Evolutionary conservation across 768 basidiomycete species (phyloP), one percentile per base, ranked within the genome.

Genomic region (Termitomyces sp.): DNA sequence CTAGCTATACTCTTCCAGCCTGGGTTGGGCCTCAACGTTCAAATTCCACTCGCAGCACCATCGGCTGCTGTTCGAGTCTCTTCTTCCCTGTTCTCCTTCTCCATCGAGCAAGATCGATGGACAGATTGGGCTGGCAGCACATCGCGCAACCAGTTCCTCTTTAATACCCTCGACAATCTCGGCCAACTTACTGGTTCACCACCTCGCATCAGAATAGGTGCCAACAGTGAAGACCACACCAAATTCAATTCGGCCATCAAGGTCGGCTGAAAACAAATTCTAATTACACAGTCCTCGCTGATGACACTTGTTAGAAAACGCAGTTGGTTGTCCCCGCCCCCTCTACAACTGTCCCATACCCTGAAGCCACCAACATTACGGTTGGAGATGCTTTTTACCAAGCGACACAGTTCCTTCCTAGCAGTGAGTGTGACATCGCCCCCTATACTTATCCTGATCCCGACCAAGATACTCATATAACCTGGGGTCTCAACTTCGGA

Each of bases 21-120:
- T 26, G 60, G 50, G 22, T 26, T 46, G 19, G 21, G 55, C 26
- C 44, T 60, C 46, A 38, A 52, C 30, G 45, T 62, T 35, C 19
- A 43, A 2, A 47, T 60, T 26, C 57, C 57, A 14, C 49, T 55
- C 19, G 34, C 41, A 15, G 41, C 48, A 28, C 57, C 62, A 34
- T 24, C 51, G 22, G 44, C 62, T 26, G 57, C 54, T 9, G 40
- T 24, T 26, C 49, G 22, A 35, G 57, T 60, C 45, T 54, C 56
- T 30, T 53, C 56, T 7, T 78, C 78, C 11, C 68, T 85, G 12
- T 60, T 87, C 26, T 84, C 83, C 0, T 78, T 87, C 59, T 88
- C 85, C 30, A 78, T 88, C 51, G 87, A 87, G 61, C 80, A 85
- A 66, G 86, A 88, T 59, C 72, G 82, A 32, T 88, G 85, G 85